phyloP scores from a whole-genome alignment of 495 filamentous ascomycete genomes.

The Tuber melanosporum region DNA sequence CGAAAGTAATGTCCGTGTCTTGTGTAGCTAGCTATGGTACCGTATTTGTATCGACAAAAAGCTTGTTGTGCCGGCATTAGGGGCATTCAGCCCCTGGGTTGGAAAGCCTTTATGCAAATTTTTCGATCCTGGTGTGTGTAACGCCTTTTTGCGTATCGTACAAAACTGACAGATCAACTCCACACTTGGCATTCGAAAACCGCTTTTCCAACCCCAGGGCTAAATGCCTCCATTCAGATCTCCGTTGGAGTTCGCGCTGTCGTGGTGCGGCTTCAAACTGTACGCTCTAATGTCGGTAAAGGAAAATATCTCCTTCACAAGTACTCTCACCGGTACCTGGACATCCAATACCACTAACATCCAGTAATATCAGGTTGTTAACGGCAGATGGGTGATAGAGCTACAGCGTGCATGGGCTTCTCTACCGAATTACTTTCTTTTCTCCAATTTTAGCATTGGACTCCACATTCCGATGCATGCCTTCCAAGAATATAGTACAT shows the following conservation, averaged over 20 bases:
- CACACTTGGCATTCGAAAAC: no score
- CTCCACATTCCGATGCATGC: background rate
- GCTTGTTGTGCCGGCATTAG: background rate
- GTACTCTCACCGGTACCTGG: background rate
- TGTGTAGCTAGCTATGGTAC: background rate
- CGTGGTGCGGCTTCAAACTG: background rate
- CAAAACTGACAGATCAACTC: no score
- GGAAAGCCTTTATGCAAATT: no score
- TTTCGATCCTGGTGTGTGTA: no score
- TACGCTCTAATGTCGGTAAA: background rate
- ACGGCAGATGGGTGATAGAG: background rate
- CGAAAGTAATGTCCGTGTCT: background rate
- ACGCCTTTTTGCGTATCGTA: no score
- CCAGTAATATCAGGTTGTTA: background rate
- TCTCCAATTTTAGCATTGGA: background rate
- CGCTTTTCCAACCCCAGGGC: no score
- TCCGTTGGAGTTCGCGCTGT: background rate
- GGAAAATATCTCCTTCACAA: background rate
- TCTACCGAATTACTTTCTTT: background rate
- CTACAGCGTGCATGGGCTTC: background rate
- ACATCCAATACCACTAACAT: background rate
- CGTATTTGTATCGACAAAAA: background rate
- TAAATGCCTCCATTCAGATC: background rate
- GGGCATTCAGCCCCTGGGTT: no score
- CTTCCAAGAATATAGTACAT: background rate